Base-by-base conservation (phyloP, 129 eudicot genomes). In the Tagetes patula region DNA sequence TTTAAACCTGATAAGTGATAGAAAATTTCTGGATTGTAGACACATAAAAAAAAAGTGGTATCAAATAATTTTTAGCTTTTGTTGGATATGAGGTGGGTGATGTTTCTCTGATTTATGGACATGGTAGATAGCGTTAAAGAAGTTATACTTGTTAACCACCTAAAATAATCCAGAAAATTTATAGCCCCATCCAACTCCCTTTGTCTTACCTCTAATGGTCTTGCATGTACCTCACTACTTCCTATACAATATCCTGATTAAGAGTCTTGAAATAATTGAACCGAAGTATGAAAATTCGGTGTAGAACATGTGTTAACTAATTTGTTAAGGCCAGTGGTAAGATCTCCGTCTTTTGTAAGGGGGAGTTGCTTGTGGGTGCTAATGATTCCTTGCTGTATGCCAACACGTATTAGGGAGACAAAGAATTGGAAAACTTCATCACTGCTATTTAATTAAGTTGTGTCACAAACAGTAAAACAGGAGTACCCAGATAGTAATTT, bases 211-310 rank as follows among this genome's bases (percentile, higher is more conserved):
- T 74, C 50, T 64, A 27, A 4, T 49, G 42, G 70, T 63, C 64
- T 74, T 20, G 49, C 42, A 11, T 48, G 31, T 72, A 56, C 71
- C 59, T 56, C 58, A 36, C 49, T 72, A 56, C 71, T 72, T 56
- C 58, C 37, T 64, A 47, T 39, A 30, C 7, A 36, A 63, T n/a
- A 45, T 61, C 49, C 61, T 48, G 3, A 20, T 14, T 27, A 62
- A 53, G 50, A 6, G 30, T 74, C 43, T 47, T 48, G 40, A 50
- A 62, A 50, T 34, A 62, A 42, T 73, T 32, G 76, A 41, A 59
- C 32, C 11, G 6, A 58, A 72, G 41, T 59, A 72, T 54, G 56
- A 56, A 72, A 71, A 71, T 55, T 50, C 11, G 50, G 54, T 56
- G 53, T 41, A 55, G 59, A 33, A 73, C 33, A 72, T 72, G 36